These are phyloP conservation scores for Beauveria scarabaeidicola DNA, from an alignment of 2,329 filamentous ascomycete species.

Conservation along the genomic window DNA sequence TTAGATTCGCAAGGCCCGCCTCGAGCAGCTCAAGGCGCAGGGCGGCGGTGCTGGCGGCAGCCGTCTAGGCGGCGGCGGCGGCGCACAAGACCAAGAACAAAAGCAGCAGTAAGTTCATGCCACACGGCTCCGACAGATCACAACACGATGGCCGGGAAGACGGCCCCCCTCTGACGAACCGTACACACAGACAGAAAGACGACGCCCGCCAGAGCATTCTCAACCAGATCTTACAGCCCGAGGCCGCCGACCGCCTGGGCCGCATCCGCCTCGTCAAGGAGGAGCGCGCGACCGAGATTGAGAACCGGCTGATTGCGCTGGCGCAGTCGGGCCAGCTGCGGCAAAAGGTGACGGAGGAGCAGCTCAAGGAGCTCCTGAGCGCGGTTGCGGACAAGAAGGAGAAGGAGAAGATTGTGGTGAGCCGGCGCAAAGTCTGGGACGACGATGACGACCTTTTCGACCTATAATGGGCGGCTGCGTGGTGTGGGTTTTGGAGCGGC, in stretches of 20 bases:
- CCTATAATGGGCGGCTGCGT: conserved; percentile 28
- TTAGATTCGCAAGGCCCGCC: conserved; percentile 83
- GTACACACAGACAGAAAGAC: conserved; percentile 36
- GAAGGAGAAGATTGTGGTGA: conserved; percentile 81
- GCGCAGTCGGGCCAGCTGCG: conserved; percentile 81
- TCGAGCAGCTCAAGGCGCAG: conserved; percentile 83
- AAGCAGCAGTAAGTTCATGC: conserved; percentile 36
- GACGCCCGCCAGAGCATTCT: conserved; percentile 73
- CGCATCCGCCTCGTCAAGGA: conserved; percentile 95
- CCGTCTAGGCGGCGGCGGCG: conserved; percentile 24
- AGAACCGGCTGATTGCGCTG: conserved; percentile 87
- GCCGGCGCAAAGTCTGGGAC: conserved; percentile 72
- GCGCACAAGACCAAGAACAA: conserved; percentile 46
- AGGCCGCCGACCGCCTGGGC: conserved; percentile 84
- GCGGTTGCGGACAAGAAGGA: conserved; percentile 73
- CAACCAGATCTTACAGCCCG: conserved; percentile 86
- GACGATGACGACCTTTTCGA: conserved; percentile 74
- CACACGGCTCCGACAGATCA: too few species aligned
- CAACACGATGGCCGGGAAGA: too few species aligned
- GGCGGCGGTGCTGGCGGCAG: conserved; percentile 41
- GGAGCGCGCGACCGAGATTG: conserved; percentile 78
- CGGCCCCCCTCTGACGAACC: too few species aligned
- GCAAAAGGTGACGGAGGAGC: conserved; percentile 80
- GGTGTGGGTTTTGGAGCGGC: too few species aligned
- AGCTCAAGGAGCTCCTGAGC: conserved; percentile 84